A percentile compares a stretch with the other conserved stretches of the same genome.
phyloP scores from a whole-genome alignment of 2,329 filamentous ascomycete genomes.

The Biscogniauxia mediterranea region DNA sequence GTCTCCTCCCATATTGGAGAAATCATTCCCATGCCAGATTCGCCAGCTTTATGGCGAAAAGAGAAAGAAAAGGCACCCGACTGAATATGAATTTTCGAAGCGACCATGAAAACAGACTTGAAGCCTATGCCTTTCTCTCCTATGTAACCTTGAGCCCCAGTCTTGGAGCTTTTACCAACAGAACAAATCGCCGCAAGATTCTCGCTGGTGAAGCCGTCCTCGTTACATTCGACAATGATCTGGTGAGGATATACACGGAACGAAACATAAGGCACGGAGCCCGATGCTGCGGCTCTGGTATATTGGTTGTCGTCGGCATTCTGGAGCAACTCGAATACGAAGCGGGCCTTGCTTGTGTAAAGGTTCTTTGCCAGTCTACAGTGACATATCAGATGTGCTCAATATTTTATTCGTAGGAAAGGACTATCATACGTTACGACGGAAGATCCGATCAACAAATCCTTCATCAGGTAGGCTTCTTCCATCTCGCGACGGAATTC shows the following conservation, averaged over 20 bases:
- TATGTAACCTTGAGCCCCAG: constrained; percentile 40
- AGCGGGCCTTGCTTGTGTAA: constrained; percentile 43
- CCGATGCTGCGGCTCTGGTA: constrained; percentile 14
- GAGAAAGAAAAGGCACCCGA: constrained; percentile 45
- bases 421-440: constrained; percentile 22
- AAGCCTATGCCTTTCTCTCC: constrained; percentile 52
- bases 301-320: constrained; percentile 54
- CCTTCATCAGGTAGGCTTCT: constrained; percentile 5
- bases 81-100: constrained; percentile 43
- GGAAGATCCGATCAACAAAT: constrained; percentile 16
- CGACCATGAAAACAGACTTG: constrained; percentile 50
- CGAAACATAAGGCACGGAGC: constrained; percentile 30
- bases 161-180: constrained; percentile 47
- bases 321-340: constrained; percentile 53
- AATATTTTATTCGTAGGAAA: background rate
- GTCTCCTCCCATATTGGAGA: constrained; percentile 40
- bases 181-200: constrained; percentile 47
- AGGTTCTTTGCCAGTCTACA: constrained; percentile 43
- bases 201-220: constrained; percentile 42
- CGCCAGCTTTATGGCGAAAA: constrained; percentile 38
- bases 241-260: constrained; percentile 36
- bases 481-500: constrained; percentile 12
- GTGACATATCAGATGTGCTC: background rate
- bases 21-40: constrained; percentile 52
- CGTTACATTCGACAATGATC: constrained; percentile 50